A percentile compares a stretch with the other conserved stretches of the same genome.
Evolutionary conservation across 2,329 filamentous ascomycete genomes (phyloP).

Genomic region (Nigrograna mackinnonii): DNA sequence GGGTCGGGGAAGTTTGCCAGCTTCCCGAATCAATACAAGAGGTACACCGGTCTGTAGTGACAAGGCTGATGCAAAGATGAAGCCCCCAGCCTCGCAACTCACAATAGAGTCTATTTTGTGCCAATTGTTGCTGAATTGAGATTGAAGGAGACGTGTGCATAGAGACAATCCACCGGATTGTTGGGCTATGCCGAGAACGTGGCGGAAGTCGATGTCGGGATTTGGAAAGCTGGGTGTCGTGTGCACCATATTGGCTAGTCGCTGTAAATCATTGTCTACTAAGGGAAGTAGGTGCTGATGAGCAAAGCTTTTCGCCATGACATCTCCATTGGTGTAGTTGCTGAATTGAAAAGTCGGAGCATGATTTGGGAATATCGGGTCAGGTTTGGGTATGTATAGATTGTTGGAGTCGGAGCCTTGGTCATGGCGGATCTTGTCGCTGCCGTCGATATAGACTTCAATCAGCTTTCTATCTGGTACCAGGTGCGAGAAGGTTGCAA

Average conservation of each 20-base stretch:
- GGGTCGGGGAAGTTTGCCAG: conserved; percentile 63
- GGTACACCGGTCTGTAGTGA: conserved; percentile 46
- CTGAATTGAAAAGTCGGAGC: conserved; percentile 54
- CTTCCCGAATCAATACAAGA: conserved; percentile 57
- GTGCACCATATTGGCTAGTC: conserved; percentile 56
- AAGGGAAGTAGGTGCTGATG: conserved; percentile 49
- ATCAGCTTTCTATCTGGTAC: conserved; percentile 57
- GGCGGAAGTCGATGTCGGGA: conserved; percentile 57
- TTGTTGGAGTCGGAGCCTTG: conserved; percentile 34
- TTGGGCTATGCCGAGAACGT: conserved; percentile 61
- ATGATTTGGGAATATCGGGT: conserved; percentile 30
- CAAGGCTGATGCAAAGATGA: conserved; percentile 58
- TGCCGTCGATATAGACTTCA: conserved; percentile 56
- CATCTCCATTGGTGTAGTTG: conserved; percentile 52
- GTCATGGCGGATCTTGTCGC: conserved; percentile 36
- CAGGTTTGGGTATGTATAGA: conserved; percentile 18
- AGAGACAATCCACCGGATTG: conserved; percentile 54
- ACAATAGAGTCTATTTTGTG: conserved; percentile 48
- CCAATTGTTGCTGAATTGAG: conserved; percentile 54
- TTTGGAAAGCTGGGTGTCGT: conserved; percentile 55
- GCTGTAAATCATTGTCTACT: conserved; percentile 50
- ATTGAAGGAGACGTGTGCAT: conserved; percentile 55
- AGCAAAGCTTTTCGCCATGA: conserved; percentile 48
- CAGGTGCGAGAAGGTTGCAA: conserved; percentile 58
- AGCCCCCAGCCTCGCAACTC: conserved; percentile 62